These are phyloP conservation scores for Spathaspora passalidarum DNA, from an alignment of 805 yeast genomes.

Conservation along the genomic window DNA sequence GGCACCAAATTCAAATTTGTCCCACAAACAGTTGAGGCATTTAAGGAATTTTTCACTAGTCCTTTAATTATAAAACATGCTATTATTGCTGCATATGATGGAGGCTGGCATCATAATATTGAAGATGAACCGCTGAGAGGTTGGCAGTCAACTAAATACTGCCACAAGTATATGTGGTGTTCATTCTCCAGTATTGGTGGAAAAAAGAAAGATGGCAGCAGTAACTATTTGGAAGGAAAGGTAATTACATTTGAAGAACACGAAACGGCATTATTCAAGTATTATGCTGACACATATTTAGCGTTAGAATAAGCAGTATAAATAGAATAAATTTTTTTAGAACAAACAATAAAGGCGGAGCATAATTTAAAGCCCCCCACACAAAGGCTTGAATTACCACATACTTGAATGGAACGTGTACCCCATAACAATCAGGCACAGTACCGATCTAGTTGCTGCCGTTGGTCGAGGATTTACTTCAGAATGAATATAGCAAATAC, in stretches of 20 bases:
- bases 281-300: slow-evolving; percentile 53
- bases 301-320: slow-evolving; percentile 13
- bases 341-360: slow-evolving; percentile 1
- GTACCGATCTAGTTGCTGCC: too few species aligned
- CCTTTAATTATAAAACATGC: not conserved
- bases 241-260: slow-evolving; percentile 37
- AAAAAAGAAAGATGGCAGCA: slow-evolving; percentile 24
- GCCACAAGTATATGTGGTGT: slow-evolving; percentile 58
- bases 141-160: slow-evolving; percentile 46
- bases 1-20: not conserved
- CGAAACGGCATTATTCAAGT: slow-evolving; percentile 28
- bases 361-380: not conserved
- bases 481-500: too few species aligned
- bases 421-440: too few species aligned
- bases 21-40: not conserved
- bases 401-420: not conserved
- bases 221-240: slow-evolving; percentile 41
- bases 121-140: slow-evolving; percentile 48
- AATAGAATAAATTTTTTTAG: not conserved
- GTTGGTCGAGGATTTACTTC: too few species aligned
- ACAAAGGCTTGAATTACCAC: not conserved
- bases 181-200: slow-evolving; percentile 53
- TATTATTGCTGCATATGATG: not conserved
- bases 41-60: not conserved
- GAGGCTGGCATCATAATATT: not conserved